These are phyloP conservation scores for Coprinellus micaceus DNA, from an alignment of 768 basidiomycete genomes.

Conservation along the genomic window DNA sequence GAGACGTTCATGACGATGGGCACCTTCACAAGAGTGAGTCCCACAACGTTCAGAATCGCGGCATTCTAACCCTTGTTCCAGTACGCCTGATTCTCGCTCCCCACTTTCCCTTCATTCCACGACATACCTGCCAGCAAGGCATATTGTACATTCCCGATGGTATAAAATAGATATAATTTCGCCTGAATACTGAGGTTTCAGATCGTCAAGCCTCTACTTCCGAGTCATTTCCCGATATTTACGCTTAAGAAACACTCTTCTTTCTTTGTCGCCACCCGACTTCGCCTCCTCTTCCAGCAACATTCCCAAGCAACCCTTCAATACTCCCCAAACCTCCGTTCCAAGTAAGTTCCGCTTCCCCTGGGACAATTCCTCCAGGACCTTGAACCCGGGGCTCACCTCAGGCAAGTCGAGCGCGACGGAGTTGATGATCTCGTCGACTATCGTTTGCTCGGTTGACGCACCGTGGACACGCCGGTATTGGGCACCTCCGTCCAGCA, in stretches of 20 bases:
- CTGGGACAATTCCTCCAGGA: not conserved
- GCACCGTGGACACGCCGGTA: not conserved
- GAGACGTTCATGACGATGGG: slow-evolving; percentile 91
- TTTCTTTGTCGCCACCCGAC: not conserved
- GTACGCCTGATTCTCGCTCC: slow-evolving; percentile 17
- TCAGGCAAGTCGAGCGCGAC: too few species aligned
- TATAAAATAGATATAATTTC: too few species aligned
- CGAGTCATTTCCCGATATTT: not conserved
- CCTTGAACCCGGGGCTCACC: not conserved
- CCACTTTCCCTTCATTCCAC: not conserved
- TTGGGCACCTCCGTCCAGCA: not conserved
- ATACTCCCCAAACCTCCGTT: not conserved
- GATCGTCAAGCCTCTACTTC: too few species aligned
- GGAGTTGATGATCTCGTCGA: too few species aligned
- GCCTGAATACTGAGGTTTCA: too few species aligned
- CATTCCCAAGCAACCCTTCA: not conserved
- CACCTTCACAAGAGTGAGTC: slow-evolving; percentile 84
- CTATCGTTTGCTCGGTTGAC: not conserved
- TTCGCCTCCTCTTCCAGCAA: not conserved
- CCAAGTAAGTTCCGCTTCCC: not conserved
- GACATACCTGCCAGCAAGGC: not conserved
- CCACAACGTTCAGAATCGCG: not conserved
- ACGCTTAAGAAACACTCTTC: not conserved
- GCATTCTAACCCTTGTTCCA: slow-evolving; percentile 1
- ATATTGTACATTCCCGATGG: too few species aligned